Conservation (phyloP, 2,329 filamentous ascomycete species). For the Fusarium kyushuense region DNA sequence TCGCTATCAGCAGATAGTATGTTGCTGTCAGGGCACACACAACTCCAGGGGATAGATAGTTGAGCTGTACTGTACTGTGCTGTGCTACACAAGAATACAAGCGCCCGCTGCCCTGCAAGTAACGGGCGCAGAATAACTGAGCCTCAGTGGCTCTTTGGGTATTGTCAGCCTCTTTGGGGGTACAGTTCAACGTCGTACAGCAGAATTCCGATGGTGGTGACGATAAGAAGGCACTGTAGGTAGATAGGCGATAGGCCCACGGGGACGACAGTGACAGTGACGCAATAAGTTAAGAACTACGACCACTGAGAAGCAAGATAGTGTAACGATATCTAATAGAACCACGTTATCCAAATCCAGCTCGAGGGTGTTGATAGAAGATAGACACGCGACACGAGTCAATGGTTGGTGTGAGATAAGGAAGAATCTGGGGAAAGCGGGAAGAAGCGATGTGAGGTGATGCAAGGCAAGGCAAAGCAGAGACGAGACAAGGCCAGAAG, state of each 20-base stretch:
- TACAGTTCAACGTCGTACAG: constrained; percentile 23
- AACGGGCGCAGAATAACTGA: constrained; percentile 45
- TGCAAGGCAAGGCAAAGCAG: constrained; percentile 25
- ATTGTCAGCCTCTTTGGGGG: constrained; percentile 30
- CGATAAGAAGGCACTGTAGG: constrained; percentile 27
- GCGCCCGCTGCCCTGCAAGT: constrained; percentile 46
- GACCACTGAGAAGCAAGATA: constrained; percentile 45
- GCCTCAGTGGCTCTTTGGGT: constrained; percentile 43
- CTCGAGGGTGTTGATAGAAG: constrained; percentile 30
- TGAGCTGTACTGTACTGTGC: constrained; percentile 7
- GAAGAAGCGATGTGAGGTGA: constrained; percentile 35
- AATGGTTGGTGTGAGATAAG: constrained; percentile 49
- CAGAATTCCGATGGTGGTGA: constrained; percentile 31
- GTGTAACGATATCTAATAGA: constrained; percentile 47
- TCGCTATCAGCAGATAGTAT: constrained; percentile 25
- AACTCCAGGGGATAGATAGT: constrained; percentile 14
- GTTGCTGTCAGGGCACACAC: constrained; percentile 36
- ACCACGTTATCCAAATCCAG: constrained; percentile 49
- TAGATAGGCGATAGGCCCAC: constrained; percentile 42
- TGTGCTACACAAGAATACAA: constrained; percentile 38
- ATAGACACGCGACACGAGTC: constrained; percentile 31
- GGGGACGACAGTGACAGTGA: constrained; percentile 47
- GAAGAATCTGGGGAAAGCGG: constrained; percentile 47
- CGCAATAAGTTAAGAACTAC: constrained; percentile 48
- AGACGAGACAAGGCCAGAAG: constrained; percentile 23